Percentiles rank a stretch among this genome's conserved stretches.
Conservation (phyloP, 805 yeast genomes). For the Zygotorulaspora florentina region DNA sequence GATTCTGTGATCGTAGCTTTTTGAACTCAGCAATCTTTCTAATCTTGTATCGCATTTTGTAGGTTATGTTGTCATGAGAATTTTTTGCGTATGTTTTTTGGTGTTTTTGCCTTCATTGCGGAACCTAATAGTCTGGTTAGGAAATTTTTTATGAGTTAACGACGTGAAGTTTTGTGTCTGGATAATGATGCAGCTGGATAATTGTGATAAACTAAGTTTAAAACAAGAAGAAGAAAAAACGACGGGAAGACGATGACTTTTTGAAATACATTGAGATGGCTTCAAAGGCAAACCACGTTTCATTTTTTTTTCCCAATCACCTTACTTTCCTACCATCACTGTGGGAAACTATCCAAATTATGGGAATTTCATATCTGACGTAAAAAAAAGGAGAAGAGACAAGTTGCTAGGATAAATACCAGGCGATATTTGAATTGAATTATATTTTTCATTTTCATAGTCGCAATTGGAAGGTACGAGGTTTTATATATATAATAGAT, state of each 20-base stretch:
- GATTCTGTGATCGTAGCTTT: neutral
- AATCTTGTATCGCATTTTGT: too few relatives aligned
- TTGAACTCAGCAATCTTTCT: neutral
- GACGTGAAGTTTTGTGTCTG: neutral
- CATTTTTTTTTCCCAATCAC: neutral
- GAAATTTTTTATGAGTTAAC: neutral
- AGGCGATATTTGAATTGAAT: neutral
- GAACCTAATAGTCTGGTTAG: neutral
- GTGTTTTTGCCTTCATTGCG: neutral
- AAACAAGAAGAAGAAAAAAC: neutral
- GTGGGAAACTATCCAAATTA: neutral
- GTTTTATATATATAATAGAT: neutral
- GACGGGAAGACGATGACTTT: conserved; percentile 1
- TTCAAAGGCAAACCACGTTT: neutral
- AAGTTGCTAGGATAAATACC: conserved; percentile 1
- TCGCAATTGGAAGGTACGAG: neutral
- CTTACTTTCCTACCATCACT: neutral
- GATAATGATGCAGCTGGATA: neutral
- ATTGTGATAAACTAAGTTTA: neutral
- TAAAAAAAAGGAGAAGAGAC: neutral
- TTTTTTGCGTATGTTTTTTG: neutral
- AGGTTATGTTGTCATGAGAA: too few relatives aligned
- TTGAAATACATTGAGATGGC: neutral
- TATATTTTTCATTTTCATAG: neutral
- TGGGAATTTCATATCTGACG: neutral